Evolutionary conservation across 176 grass and related monocot species (phyloP).

Genomic region (Triticum turgidum): DNA sequence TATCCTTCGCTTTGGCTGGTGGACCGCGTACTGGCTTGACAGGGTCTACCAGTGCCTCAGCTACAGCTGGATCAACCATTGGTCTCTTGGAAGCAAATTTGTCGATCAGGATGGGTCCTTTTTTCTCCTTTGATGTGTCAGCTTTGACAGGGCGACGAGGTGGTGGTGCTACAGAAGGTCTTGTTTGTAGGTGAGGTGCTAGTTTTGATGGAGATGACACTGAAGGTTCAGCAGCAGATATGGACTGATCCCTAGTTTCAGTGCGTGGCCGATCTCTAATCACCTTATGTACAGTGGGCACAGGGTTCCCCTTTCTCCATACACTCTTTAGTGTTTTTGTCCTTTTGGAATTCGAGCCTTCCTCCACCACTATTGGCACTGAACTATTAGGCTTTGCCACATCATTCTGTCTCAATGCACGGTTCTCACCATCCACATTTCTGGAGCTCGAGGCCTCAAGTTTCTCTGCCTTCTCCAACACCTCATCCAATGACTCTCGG

Average conservation of each 20-base stretch:
- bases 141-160: slow-evolving; percentile 34
- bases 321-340: slow-evolving; percentile 80
- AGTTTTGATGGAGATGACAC: slow-evolving; percentile 39
- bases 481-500: slow-evolving; percentile 72
- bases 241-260: slow-evolving; percentile 40
- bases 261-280: slow-evolving; percentile 58
- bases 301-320: slow-evolving; percentile 89
- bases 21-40: slow-evolving; percentile 61
- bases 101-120: slow-evolving; percentile 87
- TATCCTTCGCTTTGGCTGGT: slow-evolving; percentile 60
- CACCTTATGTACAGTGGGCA: slow-evolving; percentile 55
- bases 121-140: slow-evolving; percentile 61
- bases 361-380: slow-evolving; percentile 20
- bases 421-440: slow-evolving; percentile 28
- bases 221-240: slow-evolving; percentile 29
- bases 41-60: slow-evolving; percentile 54
- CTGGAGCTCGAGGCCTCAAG: slow-evolving; percentile 54
- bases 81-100: slow-evolving; percentile 80
- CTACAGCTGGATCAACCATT: slow-evolving; percentile 62
- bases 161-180: slow-evolving; percentile 55
- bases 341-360: slow-evolving; percentile 46
- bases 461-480: slow-evolving; percentile 82
- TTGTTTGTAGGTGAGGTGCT: slow-evolving; percentile 44
- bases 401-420: slow-evolving; percentile 42
- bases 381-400: slow-evolving; percentile 33